Evolutionary conservation across 257 asterid genomes (phyloP).

Genomic region (Solanum chmielewskii): DNA sequence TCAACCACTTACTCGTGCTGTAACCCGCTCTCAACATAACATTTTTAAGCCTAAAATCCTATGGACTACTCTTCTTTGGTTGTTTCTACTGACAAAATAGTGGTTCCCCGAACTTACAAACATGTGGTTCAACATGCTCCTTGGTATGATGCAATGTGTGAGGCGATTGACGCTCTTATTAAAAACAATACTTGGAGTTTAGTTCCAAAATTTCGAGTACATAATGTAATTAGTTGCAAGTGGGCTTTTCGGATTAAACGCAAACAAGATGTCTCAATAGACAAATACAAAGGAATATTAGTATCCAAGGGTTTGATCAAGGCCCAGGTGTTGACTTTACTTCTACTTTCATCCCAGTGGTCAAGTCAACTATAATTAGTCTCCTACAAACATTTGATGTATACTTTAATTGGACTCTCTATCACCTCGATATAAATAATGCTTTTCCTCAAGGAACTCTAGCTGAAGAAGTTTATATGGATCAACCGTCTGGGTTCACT

Average conservation of each 20-base stretch:
- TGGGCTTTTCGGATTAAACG: not conserved
- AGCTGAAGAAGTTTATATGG: not conserved
- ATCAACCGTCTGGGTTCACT: not conserved
- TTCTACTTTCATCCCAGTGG: not conserved
- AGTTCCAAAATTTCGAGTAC: not conserved
- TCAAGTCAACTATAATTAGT: too few relatives aligned
- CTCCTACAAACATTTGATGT: not conserved
- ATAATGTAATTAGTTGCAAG: not conserved
- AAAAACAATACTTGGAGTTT: not conserved
- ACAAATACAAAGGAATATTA: too few relatives aligned
- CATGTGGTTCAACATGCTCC: not conserved
- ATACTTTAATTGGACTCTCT: not conserved
- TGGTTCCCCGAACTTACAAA: not conserved
- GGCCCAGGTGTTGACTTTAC: not conserved
- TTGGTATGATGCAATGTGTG: not conserved
- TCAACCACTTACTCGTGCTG: not conserved
- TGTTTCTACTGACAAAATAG: not conserved
- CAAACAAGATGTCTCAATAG: not conserved
- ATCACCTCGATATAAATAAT: not conserved
- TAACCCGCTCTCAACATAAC: not conserved
- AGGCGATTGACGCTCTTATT: not conserved
- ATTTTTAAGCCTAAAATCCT: not conserved
- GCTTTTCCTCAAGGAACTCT: not conserved
- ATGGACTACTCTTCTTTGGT: not conserved
- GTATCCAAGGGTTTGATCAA: not conserved